Base-by-base conservation (phyloP, 108 stramenopile species). In the Nitzschia sp. region DNA sequence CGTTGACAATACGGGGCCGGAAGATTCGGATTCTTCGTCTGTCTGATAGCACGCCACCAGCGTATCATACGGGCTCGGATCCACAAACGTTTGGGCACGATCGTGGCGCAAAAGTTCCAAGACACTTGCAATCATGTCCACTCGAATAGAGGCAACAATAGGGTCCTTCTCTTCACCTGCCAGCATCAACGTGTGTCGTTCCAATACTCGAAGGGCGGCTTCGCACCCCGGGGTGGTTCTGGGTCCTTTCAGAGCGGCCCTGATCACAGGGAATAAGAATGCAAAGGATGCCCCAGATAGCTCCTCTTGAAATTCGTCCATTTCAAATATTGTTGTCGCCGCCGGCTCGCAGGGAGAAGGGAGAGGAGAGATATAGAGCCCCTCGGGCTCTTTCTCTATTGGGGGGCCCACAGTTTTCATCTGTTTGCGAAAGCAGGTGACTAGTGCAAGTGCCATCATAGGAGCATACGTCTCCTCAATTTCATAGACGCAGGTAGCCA, bases 401-500 rank as follows among this genome's bases (percentile, higher is more conserved):
- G 56, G 56, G 8, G 31, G 29, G 8, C 18, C 36, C 9, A 45
- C 33, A 27, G 11, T 26, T 18, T 26, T 23, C 29, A 13, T 5
- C 13, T 35, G 30, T 29, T 28, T 27, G 13, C 63, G 66, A 64
- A 77, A 90, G 71, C 84, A 74, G 25, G 83, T 77, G n/a, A 63
- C 54, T 24, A 95, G 67, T 34, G 90, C 87, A 31, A 76, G 54
- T 27, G 90, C 89, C 46, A 95, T 29, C 56, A 73, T 78, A 8
- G 77, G 71, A 5, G 93, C 89, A 64, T 87, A 74, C 26, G 49
- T 73, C 68, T 95, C 93, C 35, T 95, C 84, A 38, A 95, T 92
- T 66, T 95, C 93, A 66, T 89, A 95, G 0, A 95, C 90, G 59
- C 90, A 91, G 56, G 80, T 64, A 27, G 87, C 88, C 48, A 95